Evolutionary conservation across 1,139 yeast genomes (phyloP).

Genomic region (Candida sp.): DNA sequence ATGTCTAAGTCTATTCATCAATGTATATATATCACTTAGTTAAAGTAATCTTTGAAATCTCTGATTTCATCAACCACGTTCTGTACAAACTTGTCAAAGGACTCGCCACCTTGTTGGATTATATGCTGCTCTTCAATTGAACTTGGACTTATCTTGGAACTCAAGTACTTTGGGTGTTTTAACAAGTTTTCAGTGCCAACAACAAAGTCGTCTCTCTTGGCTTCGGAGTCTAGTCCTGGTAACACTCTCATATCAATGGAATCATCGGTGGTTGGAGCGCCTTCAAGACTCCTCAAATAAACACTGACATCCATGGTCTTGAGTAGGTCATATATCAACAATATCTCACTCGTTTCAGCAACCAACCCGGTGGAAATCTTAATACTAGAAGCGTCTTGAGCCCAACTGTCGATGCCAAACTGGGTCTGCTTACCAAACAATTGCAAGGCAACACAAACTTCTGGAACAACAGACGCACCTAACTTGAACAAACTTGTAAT

Average conservation of each 20-base stretch:
- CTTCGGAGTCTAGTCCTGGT: slow-evolving; percentile 64
- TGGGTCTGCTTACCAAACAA: slow-evolving; percentile 71
- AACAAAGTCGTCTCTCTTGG: slow-evolving; percentile 30
- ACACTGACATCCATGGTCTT: slow-evolving; percentile 51
- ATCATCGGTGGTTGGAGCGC: slow-evolving; percentile 16
- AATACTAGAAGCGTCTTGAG: slow-evolving; percentile 55
- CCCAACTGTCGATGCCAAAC: slow-evolving; percentile 72
- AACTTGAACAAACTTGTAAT: slow-evolving; percentile 63
- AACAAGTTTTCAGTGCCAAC: slow-evolving; percentile 69
- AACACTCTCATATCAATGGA: slow-evolving; percentile 40
- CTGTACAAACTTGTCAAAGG: slow-evolving; percentile 46
- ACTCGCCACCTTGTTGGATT: slow-evolving; percentile 48
- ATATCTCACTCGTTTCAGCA: slow-evolving; percentile 82
- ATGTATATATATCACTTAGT: slow-evolving; percentile 4
- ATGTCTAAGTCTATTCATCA: not conserved
- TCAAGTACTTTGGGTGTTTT: slow-evolving; percentile 85
- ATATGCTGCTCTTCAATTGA: slow-evolving; percentile 66
- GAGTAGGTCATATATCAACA: slow-evolving; percentile 65
- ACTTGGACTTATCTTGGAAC: slow-evolving; percentile 69
- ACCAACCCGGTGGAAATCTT: slow-evolving; percentile 67
- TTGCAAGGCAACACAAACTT: slow-evolving; percentile 64
- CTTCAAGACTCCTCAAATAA: slow-evolving; percentile 27
- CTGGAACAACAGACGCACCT: slow-evolving; percentile 68
- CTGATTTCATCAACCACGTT: slow-evolving; percentile 58
- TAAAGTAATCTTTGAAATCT: slow-evolving; percentile 53